Evolutionary conservation across 225 moss, liverwort and hornwort species (phyloP), one percentile per base, ranked within the genome.

Genomic region (Pseudoscleropodium purum): DNA sequence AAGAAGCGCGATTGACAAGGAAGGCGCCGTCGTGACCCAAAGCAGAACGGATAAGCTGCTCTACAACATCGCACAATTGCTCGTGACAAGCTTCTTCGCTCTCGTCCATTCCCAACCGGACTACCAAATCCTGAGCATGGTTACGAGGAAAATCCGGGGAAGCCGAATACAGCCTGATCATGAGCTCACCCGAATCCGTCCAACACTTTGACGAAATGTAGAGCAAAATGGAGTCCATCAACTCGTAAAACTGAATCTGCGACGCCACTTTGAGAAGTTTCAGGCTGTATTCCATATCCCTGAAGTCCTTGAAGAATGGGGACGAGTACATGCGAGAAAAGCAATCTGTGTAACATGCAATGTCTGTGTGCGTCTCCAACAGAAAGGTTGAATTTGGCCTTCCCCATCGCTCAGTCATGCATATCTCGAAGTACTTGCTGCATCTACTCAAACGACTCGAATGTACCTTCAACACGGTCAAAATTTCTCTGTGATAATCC

Each of bases 401-500:
- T 18, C 23, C 8, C 92, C 92, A 90, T 81, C 88, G 67, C 90
- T 90, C 90, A 19, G 37, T 27, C 85, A 92, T 85, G 69, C 82
- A 77, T 43, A 82, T 83, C 88, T 88, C 88, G 41, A 88, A 92
- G 47, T 90, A 92, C 70, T 88, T 90, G 90, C 92, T 92, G 86
- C 63, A 92, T 60, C 29, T 80, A 29, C 80, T 64, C 87, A 92
- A 56, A 52, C 43, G 75, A 49, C 79, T 80, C n/a, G 91, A 92
- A 85, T 92, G 87, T 2, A 90, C 47, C 69, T 83, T 86, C 72
- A 91, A 49, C 43, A 79, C 84, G 59, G 83, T 36, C 54, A 84
- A 57, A 56, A 70, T 56, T 45, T 91, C 56, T 65, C n/a, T 31
- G 21, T 33, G 24, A 45, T 16, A 31, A 27, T 56, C 88, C 45